These are phyloP conservation scores for Austropuccinia psidii DNA, from an alignment of 1,284 basidiomycete genomes.

Conservation along the genomic window DNA sequence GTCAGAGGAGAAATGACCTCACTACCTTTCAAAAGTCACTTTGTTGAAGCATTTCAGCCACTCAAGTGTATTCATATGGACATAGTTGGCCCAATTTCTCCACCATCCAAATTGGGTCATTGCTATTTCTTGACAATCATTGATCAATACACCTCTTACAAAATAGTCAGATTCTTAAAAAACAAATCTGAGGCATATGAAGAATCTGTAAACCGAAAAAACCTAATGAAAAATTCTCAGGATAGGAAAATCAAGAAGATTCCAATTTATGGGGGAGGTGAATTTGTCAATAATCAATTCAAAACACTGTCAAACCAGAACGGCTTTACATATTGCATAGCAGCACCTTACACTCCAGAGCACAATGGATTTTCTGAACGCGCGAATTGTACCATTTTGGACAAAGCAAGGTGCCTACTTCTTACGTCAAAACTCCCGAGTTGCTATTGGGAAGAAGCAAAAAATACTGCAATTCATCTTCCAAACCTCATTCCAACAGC, in stretches of 20 bases:
- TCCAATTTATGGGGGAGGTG: conserved; percentile 45
- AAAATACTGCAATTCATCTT: conserved; percentile 45
- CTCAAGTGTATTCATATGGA: background rate
- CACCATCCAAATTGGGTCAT: background rate
- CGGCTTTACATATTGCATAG: conserved; percentile 46
- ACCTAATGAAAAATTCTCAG: no score
- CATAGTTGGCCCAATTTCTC: background rate
- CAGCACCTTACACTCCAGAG: conserved; percentile 48
- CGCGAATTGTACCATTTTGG: conserved; percentile 44
- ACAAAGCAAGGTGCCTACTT: conserved; percentile 44
- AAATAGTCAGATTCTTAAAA: conserved; percentile 1
- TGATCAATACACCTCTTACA: background rate
- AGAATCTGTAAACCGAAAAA: no score
- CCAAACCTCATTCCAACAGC: conserved; percentile 45
- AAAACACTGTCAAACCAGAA: conserved; percentile 40
- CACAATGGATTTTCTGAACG: conserved; percentile 47
- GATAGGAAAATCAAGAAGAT: background rate
- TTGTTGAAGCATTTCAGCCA: background rate
- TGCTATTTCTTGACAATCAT: background rate
- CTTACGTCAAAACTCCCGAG: conserved; percentile 42
- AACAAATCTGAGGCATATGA: background rate
- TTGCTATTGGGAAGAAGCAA: conserved; percentile 47
- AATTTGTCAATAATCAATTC: conserved; percentile 44
- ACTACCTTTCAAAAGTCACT: background rate
- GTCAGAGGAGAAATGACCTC: no score